A percentile compares a stretch with the other conserved stretches of the same genome.
Conservation (phyloP, 2,329 filamentous ascomycete genomes). For the Elsinoe australis region DNA sequence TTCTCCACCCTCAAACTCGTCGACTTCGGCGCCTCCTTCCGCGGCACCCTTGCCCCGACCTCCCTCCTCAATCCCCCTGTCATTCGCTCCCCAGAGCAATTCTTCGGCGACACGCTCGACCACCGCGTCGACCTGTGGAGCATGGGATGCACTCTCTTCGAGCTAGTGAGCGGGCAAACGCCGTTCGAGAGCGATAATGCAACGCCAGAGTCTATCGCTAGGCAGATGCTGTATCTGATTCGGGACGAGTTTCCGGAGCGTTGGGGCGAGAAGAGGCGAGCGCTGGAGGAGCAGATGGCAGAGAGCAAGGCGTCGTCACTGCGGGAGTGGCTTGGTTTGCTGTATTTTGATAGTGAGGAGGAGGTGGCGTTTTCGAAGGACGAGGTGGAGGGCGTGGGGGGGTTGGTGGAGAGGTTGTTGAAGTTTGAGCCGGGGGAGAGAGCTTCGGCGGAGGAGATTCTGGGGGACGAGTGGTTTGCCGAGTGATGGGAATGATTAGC, state of each 20-base stretch:
- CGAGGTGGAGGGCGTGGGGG: conserved; percentile 3
- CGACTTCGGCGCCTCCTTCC: conserved; percentile 36
- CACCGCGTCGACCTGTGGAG: conserved; percentile 35
- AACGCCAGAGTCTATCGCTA: conserved; percentile 30
- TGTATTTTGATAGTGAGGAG: conserved; percentile 31
- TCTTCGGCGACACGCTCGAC: conserved; percentile 33
- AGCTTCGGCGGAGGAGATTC: conserved; percentile 12
- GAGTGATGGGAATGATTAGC: no score
- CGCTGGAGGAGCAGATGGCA: conserved; percentile 9
- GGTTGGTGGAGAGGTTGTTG: neutral
- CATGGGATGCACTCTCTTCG: conserved; percentile 34
- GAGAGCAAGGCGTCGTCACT: conserved; percentile 22
- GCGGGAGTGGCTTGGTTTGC: conserved; percentile 34
- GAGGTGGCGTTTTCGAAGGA: neutral
- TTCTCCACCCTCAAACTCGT: conserved; percentile 28
- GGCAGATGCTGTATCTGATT: conserved; percentile 33
- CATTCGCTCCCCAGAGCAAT: conserved; percentile 34
- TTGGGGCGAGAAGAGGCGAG: conserved; percentile 25
- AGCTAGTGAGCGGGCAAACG: conserved; percentile 34
- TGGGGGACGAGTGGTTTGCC: conserved; percentile 8
- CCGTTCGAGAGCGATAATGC: conserved; percentile 34
- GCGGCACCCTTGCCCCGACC: conserved; percentile 21
- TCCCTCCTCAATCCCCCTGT: conserved; percentile 31
- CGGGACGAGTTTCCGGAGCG: conserved; percentile 29
- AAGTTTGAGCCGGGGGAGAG: conserved; percentile 1